Base-by-base conservation (phyloP, 352 stramenopile genomes). In the Globisporangium paddicum region DNA sequence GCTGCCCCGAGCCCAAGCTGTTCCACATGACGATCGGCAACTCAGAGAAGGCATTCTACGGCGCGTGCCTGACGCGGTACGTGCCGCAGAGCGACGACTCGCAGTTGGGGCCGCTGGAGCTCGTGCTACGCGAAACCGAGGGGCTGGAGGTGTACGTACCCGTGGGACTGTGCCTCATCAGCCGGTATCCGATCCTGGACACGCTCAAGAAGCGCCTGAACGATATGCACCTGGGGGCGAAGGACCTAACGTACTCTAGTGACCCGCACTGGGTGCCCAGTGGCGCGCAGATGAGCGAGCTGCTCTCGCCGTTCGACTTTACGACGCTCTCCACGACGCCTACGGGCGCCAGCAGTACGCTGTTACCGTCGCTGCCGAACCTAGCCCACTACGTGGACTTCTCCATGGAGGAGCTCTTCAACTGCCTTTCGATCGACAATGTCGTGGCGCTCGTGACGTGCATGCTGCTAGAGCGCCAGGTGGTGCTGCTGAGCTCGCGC, bases 1-100 rank as follows among this genome's bases (percentile, higher is more conserved):
- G 73, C 2, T 69, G 73, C 13, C 85, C 85, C 13, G 63, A 79
- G 44, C 77, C 85, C 0, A 87, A 73, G 55, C 70, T 95, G 18
- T 92, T 91, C 32, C 81, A 95, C 50, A 82, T 95, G 75, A 90
- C 81, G 8, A 91, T 95, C 25, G 85, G 85, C 26, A 91, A 84
- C 37, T 60, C 83, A 3, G 85, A 95, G 38, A 90, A 90, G 54
- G 72, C 82, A 6, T 93, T 95, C 57, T 91, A 93, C 45, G 80
- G 77, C 30, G 85, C 82, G 7, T 90, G 79, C 28, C 67, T 95
- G n/a, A 93, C 82, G 30, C 72, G 82, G 50, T 95, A 95, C 53
- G 79, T 95, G 16, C 69, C 75, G 0, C 60, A 89, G 34, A 82
- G 78, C 26, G 82, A 90, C 32, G 69, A 82, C 5, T 83, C 68